phyloP scores from a whole-genome alignment of 345 rosid genomes.

The Eucalyptus polybractea region DNA sequence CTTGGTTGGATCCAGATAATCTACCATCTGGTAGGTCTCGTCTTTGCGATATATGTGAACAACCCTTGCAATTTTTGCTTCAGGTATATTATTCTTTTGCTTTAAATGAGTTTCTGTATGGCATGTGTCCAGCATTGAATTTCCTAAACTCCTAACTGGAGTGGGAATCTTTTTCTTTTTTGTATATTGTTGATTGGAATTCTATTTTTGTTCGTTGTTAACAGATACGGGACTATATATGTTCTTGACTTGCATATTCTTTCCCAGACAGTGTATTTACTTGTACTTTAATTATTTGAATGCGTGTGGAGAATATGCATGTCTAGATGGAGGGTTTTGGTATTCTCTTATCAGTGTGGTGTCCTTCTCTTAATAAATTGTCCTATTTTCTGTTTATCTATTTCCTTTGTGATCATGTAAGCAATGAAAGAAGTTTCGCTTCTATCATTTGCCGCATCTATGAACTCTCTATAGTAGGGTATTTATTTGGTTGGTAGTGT shows the following conservation, averaged over 20 bases:
- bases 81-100: constrained; percentile 33
- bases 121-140: neutral
- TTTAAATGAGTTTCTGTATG: neutral
- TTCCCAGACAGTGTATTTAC: neutral
- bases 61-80: constrained; percentile 74
- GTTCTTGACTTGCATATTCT: neutral
- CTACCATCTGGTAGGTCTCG: constrained; percentile 58
- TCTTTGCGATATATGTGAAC: constrained; percentile 67
- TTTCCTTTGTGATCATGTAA: neutral
- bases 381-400: neutral
- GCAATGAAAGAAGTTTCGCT: neutral
- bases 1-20: constrained; percentile 84
- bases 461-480: neutral
- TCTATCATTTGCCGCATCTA: neutral
- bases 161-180: neutral
- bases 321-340: neutral
- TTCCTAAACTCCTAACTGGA: neutral
- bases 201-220: neutral
- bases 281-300: neutral
- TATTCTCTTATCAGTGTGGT: neutral
- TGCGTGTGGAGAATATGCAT: neutral
- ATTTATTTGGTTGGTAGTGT: neutral
- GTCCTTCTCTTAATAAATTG: neutral
- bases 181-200: neutral
- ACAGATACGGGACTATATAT: neutral